These are phyloP conservation scores for Diaporthe velutina DNA, from an alignment of 2,329 filamentous ascomycete species.

Conservation along the genomic window DNA sequence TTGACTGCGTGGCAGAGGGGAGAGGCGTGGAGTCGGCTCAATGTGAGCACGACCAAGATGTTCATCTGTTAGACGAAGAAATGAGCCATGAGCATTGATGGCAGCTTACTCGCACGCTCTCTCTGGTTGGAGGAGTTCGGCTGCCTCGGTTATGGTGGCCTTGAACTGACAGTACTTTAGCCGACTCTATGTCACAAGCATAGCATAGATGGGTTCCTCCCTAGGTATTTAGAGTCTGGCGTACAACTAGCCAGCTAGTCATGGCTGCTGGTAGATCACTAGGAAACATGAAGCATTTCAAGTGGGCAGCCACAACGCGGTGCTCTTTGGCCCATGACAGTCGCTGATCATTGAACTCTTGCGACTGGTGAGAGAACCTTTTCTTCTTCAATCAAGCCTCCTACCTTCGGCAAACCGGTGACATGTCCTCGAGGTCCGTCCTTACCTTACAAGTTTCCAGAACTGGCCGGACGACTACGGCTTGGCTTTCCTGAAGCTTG, in stretches of 20 bases:
- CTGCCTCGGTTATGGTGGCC: background rate
- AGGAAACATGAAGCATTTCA: background rate
- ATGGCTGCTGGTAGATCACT: background rate
- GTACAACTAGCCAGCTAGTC: background rate
- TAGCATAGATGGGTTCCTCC: background rate
- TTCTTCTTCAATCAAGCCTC: background rate
- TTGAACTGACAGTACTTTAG: background rate
- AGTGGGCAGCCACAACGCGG: background rate
- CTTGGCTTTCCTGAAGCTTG: background rate
- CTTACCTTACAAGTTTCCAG: background rate
- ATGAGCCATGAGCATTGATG: background rate
- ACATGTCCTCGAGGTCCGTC: background rate
- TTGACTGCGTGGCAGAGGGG: slow-evolving; percentile 57
- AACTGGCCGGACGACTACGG: background rate
- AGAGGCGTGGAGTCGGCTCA: slow-evolving; percentile 72
- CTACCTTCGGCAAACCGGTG: background rate
- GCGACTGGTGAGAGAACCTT: background rate
- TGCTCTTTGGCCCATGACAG: too few species aligned
- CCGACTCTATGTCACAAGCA: background rate
- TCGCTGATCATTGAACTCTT: background rate
- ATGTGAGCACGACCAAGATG: slow-evolving; percentile 69
- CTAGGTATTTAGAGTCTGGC: too few species aligned
- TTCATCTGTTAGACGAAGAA: slow-evolving; percentile 21
- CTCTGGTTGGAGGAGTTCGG: background rate
- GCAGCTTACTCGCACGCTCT: background rate